These are phyloP conservation scores for Diaporthe eres DNA, from an alignment of 2,329 filamentous ascomycete genomes.

Conservation along the genomic window DNA sequence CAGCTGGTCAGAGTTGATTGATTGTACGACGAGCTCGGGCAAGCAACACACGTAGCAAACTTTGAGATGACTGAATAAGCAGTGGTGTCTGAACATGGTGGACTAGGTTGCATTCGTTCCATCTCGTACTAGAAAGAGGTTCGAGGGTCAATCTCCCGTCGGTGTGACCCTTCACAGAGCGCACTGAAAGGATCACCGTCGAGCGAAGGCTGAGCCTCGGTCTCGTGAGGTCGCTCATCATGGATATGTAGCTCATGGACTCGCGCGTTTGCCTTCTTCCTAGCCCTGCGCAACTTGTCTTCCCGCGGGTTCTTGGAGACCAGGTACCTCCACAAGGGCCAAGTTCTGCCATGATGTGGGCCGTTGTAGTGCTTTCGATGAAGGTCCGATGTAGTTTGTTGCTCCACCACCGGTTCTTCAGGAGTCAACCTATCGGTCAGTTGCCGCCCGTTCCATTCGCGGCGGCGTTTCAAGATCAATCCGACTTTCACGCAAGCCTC, in stretches of 20 bases:
- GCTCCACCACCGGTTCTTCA: not conserved
- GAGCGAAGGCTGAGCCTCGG: not conserved
- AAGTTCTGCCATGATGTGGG: conserved; percentile 7
- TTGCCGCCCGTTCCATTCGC: conserved; percentile 41
- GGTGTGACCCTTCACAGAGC: not conserved
- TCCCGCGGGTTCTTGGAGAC: conserved; percentile 6
- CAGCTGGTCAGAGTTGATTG: not conserved
- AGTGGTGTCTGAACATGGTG: not conserved
- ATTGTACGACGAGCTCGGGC: not conserved
- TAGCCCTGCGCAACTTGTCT: conserved; percentile 6
- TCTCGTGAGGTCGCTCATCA: not conserved
- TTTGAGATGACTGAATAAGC: not conserved
- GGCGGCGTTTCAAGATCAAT: conserved; percentile 46
- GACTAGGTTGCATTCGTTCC: not conserved
- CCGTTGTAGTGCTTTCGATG: conserved; percentile 5
- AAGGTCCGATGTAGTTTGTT: not conserved
- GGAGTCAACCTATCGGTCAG: not conserved
- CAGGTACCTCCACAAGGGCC: conserved; percentile 26
- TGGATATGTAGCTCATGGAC: not conserved
- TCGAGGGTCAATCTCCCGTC: not conserved
- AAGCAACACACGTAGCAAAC: conserved; percentile 13
- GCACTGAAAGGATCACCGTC: conserved; percentile 1
- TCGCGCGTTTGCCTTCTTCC: not conserved
- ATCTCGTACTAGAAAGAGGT: conserved; percentile 15
- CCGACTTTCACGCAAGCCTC: conserved; percentile 44